phyloP scores from a whole-genome alignment of 2,329 filamentous ascomycete genomes.

The Botrytis squamosa region DNA sequence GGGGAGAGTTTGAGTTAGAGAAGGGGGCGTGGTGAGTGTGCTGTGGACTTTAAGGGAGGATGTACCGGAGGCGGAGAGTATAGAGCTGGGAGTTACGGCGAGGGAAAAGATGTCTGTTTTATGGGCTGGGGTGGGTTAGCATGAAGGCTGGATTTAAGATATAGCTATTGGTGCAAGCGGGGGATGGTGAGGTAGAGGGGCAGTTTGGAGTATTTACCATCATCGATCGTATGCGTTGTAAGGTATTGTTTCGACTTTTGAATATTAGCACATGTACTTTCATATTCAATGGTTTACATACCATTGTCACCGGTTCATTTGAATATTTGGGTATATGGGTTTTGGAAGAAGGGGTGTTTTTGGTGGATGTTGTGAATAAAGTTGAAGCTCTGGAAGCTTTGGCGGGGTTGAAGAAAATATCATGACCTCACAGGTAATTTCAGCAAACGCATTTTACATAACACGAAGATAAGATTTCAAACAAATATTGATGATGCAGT shows the following conservation, averaged over 20 bases:
- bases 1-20: constrained; percentile 75
- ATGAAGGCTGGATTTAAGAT: background rate
- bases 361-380: constrained; percentile 12
- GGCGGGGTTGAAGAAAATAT: constrained; percentile 22
- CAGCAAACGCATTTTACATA: background rate
- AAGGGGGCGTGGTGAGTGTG: constrained; percentile 68
- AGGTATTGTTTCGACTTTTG: constrained; percentile 97
- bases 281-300: constrained; percentile 22
- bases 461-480: background rate
- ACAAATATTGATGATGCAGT: background rate
- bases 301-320: constrained; percentile 37
- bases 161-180: background rate
- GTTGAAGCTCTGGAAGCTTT: constrained; percentile 17
- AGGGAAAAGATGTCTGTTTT: constrained; percentile 81
- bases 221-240: constrained; percentile 84
- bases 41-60: constrained; percentile 80
- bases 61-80: constrained; percentile 83
- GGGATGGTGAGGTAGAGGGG: background rate
- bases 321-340: constrained; percentile 20
- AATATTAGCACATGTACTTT: constrained; percentile 25
- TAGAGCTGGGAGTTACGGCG: constrained; percentile 68
- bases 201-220: constrained; percentile 55
- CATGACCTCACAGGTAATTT: constrained; percentile 8
- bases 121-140: constrained; percentile 60
- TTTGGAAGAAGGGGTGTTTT: background rate